phyloP scores from a whole-genome alignment of 306 rosid species.

The Trifolium pratense region DNA sequence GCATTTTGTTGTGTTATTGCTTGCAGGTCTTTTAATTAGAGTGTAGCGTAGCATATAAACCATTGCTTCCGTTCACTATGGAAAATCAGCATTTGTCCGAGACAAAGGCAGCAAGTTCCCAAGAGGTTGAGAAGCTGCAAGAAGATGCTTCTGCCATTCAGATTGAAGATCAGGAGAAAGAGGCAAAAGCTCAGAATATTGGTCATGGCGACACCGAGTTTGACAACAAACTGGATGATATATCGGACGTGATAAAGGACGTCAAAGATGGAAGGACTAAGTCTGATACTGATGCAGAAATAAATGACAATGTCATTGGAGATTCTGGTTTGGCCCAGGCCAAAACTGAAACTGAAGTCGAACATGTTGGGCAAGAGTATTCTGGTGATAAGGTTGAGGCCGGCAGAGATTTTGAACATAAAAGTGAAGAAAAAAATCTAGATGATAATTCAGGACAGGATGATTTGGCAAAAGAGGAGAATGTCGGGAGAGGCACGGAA shows the following conservation, averaged over 20 bases:
- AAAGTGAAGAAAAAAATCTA: conserved; percentile 42
- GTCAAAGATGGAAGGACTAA: conserved; percentile 27
- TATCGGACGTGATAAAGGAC: conserved; percentile 22
- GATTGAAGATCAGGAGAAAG: conserved; percentile 46
- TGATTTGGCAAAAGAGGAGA: conserved; percentile 38
- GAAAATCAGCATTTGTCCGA: conserved; percentile 45
- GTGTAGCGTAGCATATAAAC: conserved; percentile 22
- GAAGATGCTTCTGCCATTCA: conserved; percentile 37
- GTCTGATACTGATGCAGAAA: conserved; percentile 31
- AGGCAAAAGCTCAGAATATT: conserved; percentile 40
- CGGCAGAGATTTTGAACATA: conserved; percentile 37
- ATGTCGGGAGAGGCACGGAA: conserved; percentile 37
- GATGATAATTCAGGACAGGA: conserved; percentile 24
- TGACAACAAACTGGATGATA: conserved; percentile 35
- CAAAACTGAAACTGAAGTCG: conserved; percentile 41
- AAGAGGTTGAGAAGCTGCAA: conserved; percentile 46
- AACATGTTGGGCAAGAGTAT: conserved; percentile 27
- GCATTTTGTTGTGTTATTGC: conserved; percentile 21
- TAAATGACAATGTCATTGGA: background rate
- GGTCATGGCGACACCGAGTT: conserved; percentile 34
- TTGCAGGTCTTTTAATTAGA: conserved; percentile 33
- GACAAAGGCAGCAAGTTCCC: conserved; percentile 43
- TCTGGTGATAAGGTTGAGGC: conserved; percentile 43
- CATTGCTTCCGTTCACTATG: conserved; percentile 47
- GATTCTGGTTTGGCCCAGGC: conserved; percentile 35